Evolutionary conservation across 176 grass and related monocot genomes (phyloP).

Genomic region (Luzula sylvatica): DNA sequence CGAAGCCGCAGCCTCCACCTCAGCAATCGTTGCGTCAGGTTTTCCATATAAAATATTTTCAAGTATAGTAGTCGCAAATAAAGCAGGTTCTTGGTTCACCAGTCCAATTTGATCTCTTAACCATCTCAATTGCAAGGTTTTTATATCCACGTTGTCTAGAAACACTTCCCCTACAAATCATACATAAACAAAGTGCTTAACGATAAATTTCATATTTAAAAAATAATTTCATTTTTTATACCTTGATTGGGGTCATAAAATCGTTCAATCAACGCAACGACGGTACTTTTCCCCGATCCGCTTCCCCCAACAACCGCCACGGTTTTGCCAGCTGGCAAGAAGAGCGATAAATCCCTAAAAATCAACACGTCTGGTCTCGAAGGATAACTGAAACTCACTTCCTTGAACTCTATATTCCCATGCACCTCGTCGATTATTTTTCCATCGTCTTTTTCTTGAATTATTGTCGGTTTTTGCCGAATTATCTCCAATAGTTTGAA

Average conservation of each 20-base stretch:
- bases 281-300: conserved; percentile 85
- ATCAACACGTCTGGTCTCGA: conserved; percentile 68
- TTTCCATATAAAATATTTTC: conserved; percentile 83
- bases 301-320: conserved; percentile 64
- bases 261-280: conserved; percentile 67
- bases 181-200: not conserved
- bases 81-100: conserved; percentile 79
- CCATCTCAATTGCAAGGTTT: conserved; percentile 60
- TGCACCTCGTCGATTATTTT: conserved; percentile 60
- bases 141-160: conserved; percentile 68
- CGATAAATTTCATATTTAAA: not conserved
- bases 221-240: conserved; percentile 10
- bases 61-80: conserved; percentile 72
- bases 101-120: conserved; percentile 79
- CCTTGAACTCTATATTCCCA: conserved; percentile 85
- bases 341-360: conserved; percentile 81
- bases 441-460: conserved; percentile 46
- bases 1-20: conserved; percentile 60
- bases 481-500: conserved; percentile 88
- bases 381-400: conserved; percentile 70
- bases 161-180: conserved; percentile 49
- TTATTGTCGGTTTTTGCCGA: conserved; percentile 63
- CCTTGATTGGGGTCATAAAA: conserved; percentile 90
- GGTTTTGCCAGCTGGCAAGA: conserved; percentile 72
- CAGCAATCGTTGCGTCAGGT: conserved; percentile 56